Base-by-base conservation (phyloP, 2,329 filamentous ascomycete genomes). In the Westerdykella sp. region DNA sequence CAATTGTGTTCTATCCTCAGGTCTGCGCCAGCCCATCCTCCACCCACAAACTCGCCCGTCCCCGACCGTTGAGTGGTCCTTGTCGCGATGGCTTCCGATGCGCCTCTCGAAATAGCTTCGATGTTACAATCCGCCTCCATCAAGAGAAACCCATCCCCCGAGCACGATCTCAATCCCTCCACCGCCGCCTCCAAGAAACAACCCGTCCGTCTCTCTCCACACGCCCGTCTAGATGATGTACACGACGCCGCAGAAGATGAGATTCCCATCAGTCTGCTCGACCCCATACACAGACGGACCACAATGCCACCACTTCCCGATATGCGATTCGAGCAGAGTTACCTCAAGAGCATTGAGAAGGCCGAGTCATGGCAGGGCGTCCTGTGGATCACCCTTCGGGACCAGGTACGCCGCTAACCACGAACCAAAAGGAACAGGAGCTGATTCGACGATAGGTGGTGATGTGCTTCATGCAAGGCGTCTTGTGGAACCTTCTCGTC, bases 281-380 rank as follows among this genome's bases (percentile, higher is more conserved):
- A 74, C 35, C 76, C 73, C 3, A 54, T 70, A 6, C 72, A 72
- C n/a, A 74, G 80, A 37, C 67, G 73, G 43, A 71, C 71, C 40
- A 73, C 72, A 25, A 78, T 96, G 60, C 89, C 90, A 37, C 80
- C 80, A 3, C 65, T 85, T 37, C 81, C 81, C 4, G 93, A 98
- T 70, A 73, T 98, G 53, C 81, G 93, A 35, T 97, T 97, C 70
- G 93, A 98, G 72, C 93, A 98, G 77, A 96, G 90, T 75, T 98
- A 98, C 68, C 78, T 98, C 43, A 84, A 86, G 57, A 95, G 89
- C 70, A 85, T 98, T 55, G 79, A 84, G 51, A 76, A 80, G 43
- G 88, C 89, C 30, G 80, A 93, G 53, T 82, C 80, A 18, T 90
- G 83, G 81, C 83, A 85, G 72, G 80, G 81, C 64, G 79, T 98